Conservation (phyloP, 1,139 yeast species). For the Candida sp. region DNA sequence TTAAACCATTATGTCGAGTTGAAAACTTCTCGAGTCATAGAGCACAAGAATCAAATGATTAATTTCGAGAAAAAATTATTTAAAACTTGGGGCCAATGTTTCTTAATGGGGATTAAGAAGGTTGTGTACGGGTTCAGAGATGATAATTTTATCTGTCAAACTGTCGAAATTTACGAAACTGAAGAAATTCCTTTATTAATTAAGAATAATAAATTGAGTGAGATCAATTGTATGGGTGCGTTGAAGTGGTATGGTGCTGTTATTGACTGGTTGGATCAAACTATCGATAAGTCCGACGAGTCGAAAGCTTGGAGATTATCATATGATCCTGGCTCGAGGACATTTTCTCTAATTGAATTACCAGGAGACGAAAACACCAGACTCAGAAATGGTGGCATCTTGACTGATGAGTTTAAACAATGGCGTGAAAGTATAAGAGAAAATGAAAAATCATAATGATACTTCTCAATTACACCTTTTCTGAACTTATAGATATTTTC, state of each 20-base stretch:
- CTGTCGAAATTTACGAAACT: slow-evolving; percentile 73
- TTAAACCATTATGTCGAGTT: slow-evolving; percentile 80
- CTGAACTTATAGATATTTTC: no score
- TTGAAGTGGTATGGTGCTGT: slow-evolving; percentile 85
- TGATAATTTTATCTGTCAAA: slow-evolving; percentile 54
- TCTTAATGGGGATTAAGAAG: slow-evolving; percentile 75
- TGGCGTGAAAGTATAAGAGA: slow-evolving; percentile 46
- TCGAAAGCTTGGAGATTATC: slow-evolving; percentile 27
- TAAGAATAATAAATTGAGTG: slow-evolving; percentile 38
- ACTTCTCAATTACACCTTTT: no score
- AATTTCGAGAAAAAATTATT: slow-evolving; percentile 72
- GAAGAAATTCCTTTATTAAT: slow-evolving; percentile 70
- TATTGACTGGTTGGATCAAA: slow-evolving; percentile 67
- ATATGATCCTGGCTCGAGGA: slow-evolving; percentile 31
- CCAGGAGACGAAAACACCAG: slow-evolving; percentile 21
- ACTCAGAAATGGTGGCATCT: slow-evolving; percentile 35
- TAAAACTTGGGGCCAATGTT: slow-evolving; percentile 92
- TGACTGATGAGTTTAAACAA: slow-evolving; percentile 52
- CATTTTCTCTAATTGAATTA: slow-evolving; percentile 27
- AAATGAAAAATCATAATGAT: not conserved
- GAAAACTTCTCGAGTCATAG: slow-evolving; percentile 64
- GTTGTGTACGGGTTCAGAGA: slow-evolving; percentile 88
- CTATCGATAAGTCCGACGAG: slow-evolving; percentile 48
- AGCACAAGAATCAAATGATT: slow-evolving; percentile 47
- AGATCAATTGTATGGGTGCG: slow-evolving; percentile 67